Evolutionary conservation across 2,329 filamentous ascomycete genomes (phyloP).

Genomic region (Hymenoscyphus repandus): DNA sequence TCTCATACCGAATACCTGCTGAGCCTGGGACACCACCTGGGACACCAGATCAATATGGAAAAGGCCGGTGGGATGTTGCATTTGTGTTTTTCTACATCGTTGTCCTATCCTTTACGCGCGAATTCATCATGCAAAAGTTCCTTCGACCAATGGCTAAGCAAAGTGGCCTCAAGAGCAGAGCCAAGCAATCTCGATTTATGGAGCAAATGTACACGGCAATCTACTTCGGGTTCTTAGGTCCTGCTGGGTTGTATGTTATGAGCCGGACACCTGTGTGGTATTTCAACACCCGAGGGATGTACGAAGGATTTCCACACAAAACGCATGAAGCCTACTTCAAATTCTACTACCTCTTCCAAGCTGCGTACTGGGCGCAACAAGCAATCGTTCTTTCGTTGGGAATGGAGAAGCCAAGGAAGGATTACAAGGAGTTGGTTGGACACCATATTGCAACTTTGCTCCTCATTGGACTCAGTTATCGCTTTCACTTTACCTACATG

Average conservation of each 20-base stretch:
- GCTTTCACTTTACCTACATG: constrained; percentile 96
- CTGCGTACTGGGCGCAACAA: constrained; percentile 93
- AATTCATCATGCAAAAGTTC: constrained; percentile 91
- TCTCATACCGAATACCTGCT: constrained; percentile 71
- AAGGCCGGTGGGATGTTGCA: constrained; percentile 79
- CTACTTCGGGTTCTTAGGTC: constrained; percentile 80
- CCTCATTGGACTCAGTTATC: constrained; percentile 81
- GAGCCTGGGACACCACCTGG: constrained; percentile 34
- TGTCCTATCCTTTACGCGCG: constrained; percentile 86
- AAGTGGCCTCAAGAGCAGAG: constrained; percentile 63
- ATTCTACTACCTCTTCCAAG: constrained; percentile 93
- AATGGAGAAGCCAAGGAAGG: constrained; percentile 89
- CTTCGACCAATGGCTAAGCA: constrained; percentile 70
- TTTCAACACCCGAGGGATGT: constrained; percentile 89
- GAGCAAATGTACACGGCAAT: constrained; percentile 92
- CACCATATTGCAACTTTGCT: constrained; percentile 87
- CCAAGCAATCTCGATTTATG: constrained; percentile 89
- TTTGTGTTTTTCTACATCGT: constrained; percentile 88
- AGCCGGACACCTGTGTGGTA: constrained; percentile 88
- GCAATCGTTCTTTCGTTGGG: constrained; percentile 80
- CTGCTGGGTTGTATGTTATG: constrained; percentile 87
- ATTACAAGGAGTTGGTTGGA: constrained; percentile 87
- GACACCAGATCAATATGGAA: constrained; percentile 68
- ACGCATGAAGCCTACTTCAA: constrained; percentile 80
- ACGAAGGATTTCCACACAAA: constrained; percentile 78